A percentile compares a stretch with the other conserved stretches of the same genome.
phyloP scores from a whole-genome alignment of 2,329 filamentous ascomycete genomes.

The Pseudogymnoascus sp. region DNA sequence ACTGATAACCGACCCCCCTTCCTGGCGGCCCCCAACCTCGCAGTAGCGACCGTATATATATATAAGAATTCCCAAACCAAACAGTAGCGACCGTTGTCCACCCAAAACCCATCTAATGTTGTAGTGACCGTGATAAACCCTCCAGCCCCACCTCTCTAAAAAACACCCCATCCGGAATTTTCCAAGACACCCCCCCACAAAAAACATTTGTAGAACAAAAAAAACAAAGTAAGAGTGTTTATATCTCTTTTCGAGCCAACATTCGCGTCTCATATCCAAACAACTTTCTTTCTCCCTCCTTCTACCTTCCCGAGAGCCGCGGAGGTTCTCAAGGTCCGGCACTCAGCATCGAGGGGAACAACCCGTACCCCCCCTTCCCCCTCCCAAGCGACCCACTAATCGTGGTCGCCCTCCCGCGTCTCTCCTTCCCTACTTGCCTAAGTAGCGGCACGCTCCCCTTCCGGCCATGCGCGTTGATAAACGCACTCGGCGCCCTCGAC shows the following conservation, averaged over 20 bases:
- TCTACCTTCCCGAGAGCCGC: background rate
- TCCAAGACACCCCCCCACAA: background rate
- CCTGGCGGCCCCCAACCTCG: background rate
- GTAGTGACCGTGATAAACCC: background rate
- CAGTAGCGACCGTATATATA: conserved; percentile 1
- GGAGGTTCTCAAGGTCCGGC: background rate
- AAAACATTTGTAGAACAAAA: background rate
- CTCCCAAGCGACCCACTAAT: background rate
- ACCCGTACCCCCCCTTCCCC: background rate
- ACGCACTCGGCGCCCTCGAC: background rate
- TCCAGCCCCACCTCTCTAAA: background rate
- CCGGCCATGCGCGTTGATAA: background rate
- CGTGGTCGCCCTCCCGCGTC: background rate
- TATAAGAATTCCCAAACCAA: background rate
- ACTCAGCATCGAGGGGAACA: background rate
- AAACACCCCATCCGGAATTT: background rate
- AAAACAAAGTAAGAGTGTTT: background rate
- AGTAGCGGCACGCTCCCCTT: conserved; percentile 1
- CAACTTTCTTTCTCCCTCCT: background rate
- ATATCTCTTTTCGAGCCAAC: background rate
- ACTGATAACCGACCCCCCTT: background rate
- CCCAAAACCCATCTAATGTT: background rate
- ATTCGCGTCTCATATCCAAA: background rate
- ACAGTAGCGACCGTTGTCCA: background rate
- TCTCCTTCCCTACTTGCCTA: background rate